Conservation (phyloP, 192 early-diverging fungal species). For the Umbelopsis isabellina region DNA sequence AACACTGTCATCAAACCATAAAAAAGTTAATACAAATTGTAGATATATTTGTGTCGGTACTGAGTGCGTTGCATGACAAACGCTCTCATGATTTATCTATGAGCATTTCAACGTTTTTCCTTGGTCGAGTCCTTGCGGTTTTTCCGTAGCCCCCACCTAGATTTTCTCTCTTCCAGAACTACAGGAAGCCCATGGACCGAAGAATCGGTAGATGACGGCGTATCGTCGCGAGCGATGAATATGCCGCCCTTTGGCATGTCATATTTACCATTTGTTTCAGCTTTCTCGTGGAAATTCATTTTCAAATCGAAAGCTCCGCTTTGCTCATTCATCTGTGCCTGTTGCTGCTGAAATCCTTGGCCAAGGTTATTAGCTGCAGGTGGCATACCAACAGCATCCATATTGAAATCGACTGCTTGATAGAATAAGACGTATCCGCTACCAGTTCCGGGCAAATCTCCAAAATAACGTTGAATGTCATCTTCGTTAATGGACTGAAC, state of each 20-base stretch:
- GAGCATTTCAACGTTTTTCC: conserved; percentile 5
- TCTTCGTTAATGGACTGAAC: conserved; percentile 68
- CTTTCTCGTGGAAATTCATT: too few relatives aligned
- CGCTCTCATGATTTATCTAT: too few relatives aligned
- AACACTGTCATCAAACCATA: too few relatives aligned
- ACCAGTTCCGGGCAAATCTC: conserved; percentile 71
- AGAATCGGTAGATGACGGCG: not conserved
- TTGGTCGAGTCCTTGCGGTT: conserved; percentile 6
- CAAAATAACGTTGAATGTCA: conserved; percentile 82
- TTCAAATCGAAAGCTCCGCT: too few relatives aligned
- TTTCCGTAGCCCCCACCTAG: conserved; percentile 5
- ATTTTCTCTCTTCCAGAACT: not conserved
- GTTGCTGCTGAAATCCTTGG: not conserved
- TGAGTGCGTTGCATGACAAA: too few relatives aligned
- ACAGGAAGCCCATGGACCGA: conserved; percentile 2
- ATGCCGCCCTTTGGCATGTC: not conserved
- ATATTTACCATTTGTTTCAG: not conserved
- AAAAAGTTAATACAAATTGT: too few relatives aligned
- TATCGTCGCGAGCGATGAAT: not conserved
- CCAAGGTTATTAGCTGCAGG: not conserved
- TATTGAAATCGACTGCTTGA: conserved; percentile 52
- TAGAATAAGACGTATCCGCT: conserved; percentile 86
- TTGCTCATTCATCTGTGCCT: not conserved
- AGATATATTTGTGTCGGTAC: too few relatives aligned
- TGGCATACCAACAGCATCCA: conserved; percentile 30